Percentiles rank a stretch among this genome's conserved stretches.
phyloP scores from a whole-genome alignment of 345 rosid genomes.

The Eucalyptus shirleyi region DNA sequence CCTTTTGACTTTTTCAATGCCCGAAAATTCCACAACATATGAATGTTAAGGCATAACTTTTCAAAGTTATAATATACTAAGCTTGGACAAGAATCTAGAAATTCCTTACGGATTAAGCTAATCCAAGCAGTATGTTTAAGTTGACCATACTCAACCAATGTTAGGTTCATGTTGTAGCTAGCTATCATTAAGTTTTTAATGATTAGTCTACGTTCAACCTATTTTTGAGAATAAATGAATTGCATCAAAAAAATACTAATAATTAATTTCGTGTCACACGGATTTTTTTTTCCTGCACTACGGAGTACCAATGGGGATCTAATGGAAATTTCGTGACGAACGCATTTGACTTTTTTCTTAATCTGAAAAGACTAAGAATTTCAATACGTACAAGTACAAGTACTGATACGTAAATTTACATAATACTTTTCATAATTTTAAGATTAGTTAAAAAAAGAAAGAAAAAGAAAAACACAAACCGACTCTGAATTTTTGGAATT shows the following conservation, averaged over 20 bases:
- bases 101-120: not conserved
- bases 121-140: not conserved
- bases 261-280: not conserved
- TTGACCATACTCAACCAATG: not conserved
- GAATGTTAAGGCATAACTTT: not conserved
- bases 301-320: not conserved
- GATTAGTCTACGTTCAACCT: accelerated
- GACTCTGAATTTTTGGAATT: not conserved
- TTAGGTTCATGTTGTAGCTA: not conserved
- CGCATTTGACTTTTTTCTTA: not conserved
- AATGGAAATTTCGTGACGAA: not conserved
- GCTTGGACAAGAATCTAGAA: not conserved
- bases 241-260: not conserved
- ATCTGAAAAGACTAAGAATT: not conserved
- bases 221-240: not conserved
- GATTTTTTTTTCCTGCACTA: not conserved
- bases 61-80: not conserved
- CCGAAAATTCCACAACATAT: not conserved
- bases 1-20: not conserved
- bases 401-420: not conserved
- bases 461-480: not conserved
- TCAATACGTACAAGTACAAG: not conserved
- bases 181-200: not conserved
- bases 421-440: not conserved
- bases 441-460: not conserved